Base-by-base conservation (phyloP, 2,329 filamentous ascomycete species). In the Botryotinia narcissicola region DNA sequence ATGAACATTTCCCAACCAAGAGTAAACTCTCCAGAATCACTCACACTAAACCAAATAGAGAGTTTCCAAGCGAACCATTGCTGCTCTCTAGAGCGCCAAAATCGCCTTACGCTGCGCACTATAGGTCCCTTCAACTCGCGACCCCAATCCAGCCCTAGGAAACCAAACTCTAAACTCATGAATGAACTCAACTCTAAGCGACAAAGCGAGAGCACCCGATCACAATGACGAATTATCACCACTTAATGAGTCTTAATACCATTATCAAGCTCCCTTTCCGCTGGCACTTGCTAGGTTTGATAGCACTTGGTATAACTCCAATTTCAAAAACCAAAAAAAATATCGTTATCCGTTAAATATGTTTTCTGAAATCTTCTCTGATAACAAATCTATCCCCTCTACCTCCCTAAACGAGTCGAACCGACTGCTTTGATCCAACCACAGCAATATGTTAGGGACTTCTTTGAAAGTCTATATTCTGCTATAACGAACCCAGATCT, bases 171-270 rank as follows among this genome's bases (percentile, higher is more conserved):
- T 51, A 3, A 25, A 25, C 22, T 29, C 48, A 54, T 29, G 6
- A 16, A 54, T 25, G 4, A 0, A 4, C 6, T 25, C 48, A n/a
- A 54, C 46, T 5, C 22, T 0, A 25, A 51, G 22, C 10, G 7
- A 12, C 46, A 4, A 25, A 3, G 10, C 22, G 4, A 51, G 4
- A n/a, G 4, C 1, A 51, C 4, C 6, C 22, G 9, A 51, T 25
- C 4, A 51, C 4, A 48, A 51, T 6, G 4, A 51, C 4, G 4
- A 3, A 6, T 51, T 5, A 54, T 54, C 48, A 54, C 5, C 48
- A 16, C 12, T 29, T 3, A 16, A 5, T 0, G 3, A 3, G 12
- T 16, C 25, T 12, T 5, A 54, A 1, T 1, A 25, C 1, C 25
- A 29, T 29, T 29, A 0, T n/a, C 48, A 48, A 48, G 22, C 22